Percentiles rank a stretch among this genome's conserved stretches.
These are phyloP conservation scores for Ogataea populi-albae DNA, from an alignment of 805 yeast species.

Conservation along the genomic window DNA sequence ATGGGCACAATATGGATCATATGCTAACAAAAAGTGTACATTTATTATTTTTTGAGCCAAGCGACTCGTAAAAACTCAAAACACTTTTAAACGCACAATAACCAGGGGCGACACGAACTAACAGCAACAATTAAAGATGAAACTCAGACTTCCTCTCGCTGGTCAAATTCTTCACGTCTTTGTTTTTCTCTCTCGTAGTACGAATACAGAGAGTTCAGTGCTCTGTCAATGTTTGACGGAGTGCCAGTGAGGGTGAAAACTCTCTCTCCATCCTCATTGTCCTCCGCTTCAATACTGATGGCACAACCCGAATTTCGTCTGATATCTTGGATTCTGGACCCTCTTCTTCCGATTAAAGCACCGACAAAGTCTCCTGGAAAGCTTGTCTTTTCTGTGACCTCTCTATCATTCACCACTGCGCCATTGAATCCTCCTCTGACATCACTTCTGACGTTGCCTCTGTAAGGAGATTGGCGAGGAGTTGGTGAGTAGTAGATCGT, in stretches of 20 bases:
- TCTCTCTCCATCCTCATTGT: constrained; percentile 61
- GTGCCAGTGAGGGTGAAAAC: constrained; percentile 69
- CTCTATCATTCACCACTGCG: constrained; percentile 19
- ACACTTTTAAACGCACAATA: too few relatives aligned
- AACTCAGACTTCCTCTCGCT: constrained; percentile 7
- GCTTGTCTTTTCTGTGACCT: constrained; percentile 42
- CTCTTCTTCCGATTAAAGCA: constrained; percentile 83
- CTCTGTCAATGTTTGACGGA: constrained; percentile 52
- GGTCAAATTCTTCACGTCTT: constrained; percentile 25
- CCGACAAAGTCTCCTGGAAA: constrained; percentile 86
- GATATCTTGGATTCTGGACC: constrained; percentile 82
- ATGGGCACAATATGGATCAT: not conserved
- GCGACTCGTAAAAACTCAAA: too few relatives aligned
- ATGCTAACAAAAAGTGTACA: constrained; percentile 5
- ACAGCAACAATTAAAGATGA: too few relatives aligned
- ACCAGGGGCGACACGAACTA: too few relatives aligned
- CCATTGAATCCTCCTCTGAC: constrained; percentile 8
- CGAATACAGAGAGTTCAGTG: constrained; percentile 51
- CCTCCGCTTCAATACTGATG: constrained; percentile 71
- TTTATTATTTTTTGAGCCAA: too few relatives aligned
- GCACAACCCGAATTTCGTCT: constrained; percentile 75
- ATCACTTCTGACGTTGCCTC: constrained; percentile 12
- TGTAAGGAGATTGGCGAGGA: constrained; percentile 20
- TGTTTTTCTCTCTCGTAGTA: constrained; percentile 55
- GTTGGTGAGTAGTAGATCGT: constrained; percentile 62